Evolutionary conservation across 768 basidiomycete genomes (phyloP).

Genomic region (Sporobolomyces pararoseus): DNA sequence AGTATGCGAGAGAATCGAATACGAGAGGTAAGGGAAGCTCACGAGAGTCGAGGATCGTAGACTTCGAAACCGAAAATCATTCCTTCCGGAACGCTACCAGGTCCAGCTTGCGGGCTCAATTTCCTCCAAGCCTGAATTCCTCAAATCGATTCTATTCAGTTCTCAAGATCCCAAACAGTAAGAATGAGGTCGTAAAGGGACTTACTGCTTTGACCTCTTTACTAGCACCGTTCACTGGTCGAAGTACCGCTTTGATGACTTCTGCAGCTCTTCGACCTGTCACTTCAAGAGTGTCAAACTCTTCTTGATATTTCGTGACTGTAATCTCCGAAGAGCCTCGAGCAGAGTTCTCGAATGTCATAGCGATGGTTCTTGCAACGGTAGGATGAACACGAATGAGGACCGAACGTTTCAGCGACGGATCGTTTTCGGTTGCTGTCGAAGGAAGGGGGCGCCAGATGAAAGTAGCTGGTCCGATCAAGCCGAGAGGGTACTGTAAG

Average conservation of each 20-base stretch:
- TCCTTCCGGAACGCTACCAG: slow-evolving; percentile 66
- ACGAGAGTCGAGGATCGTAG: slow-evolving; percentile 83
- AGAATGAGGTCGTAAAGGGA: neutral
- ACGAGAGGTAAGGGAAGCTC: slow-evolving; percentile 41
- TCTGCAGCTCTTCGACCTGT: slow-evolving; percentile 80
- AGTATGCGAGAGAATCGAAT: neutral
- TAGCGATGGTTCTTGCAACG: slow-evolving; percentile 47
- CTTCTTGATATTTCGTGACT: slow-evolving; percentile 33
- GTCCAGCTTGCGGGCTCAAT: slow-evolving; percentile 60
- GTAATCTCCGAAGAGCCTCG: slow-evolving; percentile 55
- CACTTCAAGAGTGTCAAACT: slow-evolving; percentile 64
- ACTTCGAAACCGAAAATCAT: slow-evolving; percentile 75
- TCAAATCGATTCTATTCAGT: neutral
- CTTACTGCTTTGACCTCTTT: slow-evolving; percentile 17
- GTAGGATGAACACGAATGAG: slow-evolving; percentile 81
- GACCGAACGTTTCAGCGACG: slow-evolving; percentile 46
- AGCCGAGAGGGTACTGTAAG: slow-evolving; percentile 61
- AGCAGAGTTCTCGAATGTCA: neutral
- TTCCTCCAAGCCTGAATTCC: slow-evolving; percentile 63
- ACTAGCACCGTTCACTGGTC: slow-evolving; percentile 44
- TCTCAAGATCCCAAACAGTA: neutral
- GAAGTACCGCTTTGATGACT: slow-evolving; percentile 55
- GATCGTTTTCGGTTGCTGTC: neutral
- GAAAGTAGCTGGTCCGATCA: slow-evolving; percentile 68
- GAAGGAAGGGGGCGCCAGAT: slow-evolving; percentile 62